Evolutionary conservation across 2,329 filamentous ascomycete species (phyloP).

Genomic region (Lachnum nothofagi): DNA sequence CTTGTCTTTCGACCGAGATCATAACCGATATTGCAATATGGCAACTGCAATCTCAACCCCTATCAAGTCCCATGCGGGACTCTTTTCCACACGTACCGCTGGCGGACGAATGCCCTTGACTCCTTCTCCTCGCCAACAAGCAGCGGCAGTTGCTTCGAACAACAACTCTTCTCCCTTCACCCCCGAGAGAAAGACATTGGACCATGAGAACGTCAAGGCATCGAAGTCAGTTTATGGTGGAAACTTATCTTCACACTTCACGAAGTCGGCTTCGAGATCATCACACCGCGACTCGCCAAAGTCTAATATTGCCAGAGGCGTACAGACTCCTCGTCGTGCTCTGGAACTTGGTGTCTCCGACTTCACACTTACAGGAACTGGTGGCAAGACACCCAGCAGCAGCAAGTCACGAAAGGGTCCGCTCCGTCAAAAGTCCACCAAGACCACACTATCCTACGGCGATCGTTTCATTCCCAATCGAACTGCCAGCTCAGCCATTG

Average conservation of each 20-base stretch:
- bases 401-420: conserved; percentile 51
- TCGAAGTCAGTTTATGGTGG: conserved; percentile 74
- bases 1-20: conserved; percentile 44
- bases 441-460: conserved; percentile 75
- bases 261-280: conserved; percentile 61
- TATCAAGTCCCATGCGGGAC: conserved; percentile 86
- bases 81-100: conserved; percentile 88
- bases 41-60: conserved; percentile 84
- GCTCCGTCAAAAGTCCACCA: conserved; percentile 52
- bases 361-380: conserved; percentile 83
- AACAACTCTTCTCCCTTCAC: conserved; percentile 71
- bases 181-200: conserved; percentile 56
- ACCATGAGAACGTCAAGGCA: conserved; percentile 46
- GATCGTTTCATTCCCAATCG: conserved; percentile 98
- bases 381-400: conserved; percentile 58
- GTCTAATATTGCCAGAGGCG: conserved; percentile 80
- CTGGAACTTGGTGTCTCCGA: conserved; percentile 90
- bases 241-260: conserved; percentile 74
- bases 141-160: conserved; percentile 46
- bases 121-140: conserved; percentile 72
- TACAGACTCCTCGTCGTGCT: conserved; percentile 71
- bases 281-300: conserved; percentile 84
- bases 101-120: conserved; percentile 93
- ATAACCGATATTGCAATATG: conserved; percentile 56
- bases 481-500: conserved; percentile 79